Conservation (phyloP, 257 asterid genomes). For the Asclepias syriaca region DNA sequence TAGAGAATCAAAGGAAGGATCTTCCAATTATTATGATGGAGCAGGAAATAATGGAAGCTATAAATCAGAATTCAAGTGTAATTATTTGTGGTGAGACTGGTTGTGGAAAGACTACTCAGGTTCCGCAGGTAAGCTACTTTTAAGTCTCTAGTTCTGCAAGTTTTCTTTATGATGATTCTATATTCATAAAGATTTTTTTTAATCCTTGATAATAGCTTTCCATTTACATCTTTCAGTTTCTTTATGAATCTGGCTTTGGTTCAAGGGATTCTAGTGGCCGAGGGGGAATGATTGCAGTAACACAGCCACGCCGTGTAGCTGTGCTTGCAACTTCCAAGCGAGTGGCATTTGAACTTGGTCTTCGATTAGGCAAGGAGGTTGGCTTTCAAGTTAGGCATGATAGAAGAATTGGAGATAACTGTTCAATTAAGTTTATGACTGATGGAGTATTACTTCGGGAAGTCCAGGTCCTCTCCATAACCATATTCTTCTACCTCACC, state of each 20-base stretch:
- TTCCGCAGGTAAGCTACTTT: conserved; percentile 73
- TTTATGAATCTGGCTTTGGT: conserved; percentile 89
- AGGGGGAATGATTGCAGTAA: conserved; percentile 86
- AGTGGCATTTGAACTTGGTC: conserved; percentile 88
- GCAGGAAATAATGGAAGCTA: conserved; percentile 96
- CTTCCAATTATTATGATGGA: conserved; percentile 97
- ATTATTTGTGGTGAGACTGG: conserved; percentile 97
- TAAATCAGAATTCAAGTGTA: conserved; percentile 56
- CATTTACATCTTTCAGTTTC: conserved; percentile 57
- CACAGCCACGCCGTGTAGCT: conserved; percentile 98
- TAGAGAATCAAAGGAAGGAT: conserved; percentile 60
- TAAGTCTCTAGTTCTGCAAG: background rate
- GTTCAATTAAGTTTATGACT: conserved; percentile 95
- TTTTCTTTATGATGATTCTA: background rate
- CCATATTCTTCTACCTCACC: background rate
- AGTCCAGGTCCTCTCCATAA: conserved; percentile 62
- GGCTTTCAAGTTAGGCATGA: conserved; percentile 99
- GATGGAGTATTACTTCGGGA: conserved; percentile 98
- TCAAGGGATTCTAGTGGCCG: conserved; percentile 34
- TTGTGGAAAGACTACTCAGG: conserved; percentile 98
- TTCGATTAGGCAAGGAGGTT: conserved; percentile 80
- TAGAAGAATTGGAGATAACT: conserved; percentile 67
- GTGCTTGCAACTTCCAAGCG: conserved; percentile 97
- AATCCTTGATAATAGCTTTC: conserved; percentile 17
- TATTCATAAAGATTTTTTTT: background rate